Conservation (phyloP, 148 eudicot genomes). For the Vaccinium macrocarpon region DNA sequence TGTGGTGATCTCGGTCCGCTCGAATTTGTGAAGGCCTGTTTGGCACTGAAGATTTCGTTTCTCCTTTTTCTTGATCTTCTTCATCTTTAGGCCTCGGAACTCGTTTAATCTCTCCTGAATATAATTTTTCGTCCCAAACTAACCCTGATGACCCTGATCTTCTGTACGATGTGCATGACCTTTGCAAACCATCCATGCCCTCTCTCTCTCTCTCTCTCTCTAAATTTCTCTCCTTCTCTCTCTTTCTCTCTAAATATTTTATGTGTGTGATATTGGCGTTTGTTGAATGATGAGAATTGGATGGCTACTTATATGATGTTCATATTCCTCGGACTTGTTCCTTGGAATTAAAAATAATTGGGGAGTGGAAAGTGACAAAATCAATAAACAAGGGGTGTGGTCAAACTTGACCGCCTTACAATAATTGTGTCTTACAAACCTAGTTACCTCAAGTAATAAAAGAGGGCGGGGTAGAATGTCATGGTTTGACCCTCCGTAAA, state of each 20-base stretch:
- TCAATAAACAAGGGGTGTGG: neutral
- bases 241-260: neutral
- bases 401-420: neutral
- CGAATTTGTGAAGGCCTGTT: conserved; percentile 18
- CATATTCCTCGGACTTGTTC: neutral
- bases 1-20: conserved; percentile 27
- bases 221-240: conserved; percentile 2
- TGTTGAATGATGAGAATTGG: conserved; percentile 1
- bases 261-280: neutral
- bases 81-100: neutral
- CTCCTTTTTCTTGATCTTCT: conserved; percentile 13
- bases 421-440: too few relatives aligned
- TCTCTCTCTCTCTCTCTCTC: conserved; percentile 10
- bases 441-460: too few relatives aligned
- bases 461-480: too few relatives aligned
- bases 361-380: neutral
- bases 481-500: too few relatives aligned
- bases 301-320: neutral
- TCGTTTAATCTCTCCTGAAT: conserved; percentile 41
- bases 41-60: neutral
- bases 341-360: neutral
- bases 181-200: conserved; percentile 62
- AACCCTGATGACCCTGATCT: conserved; percentile 82
- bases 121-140: conserved; percentile 72
- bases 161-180: conserved; percentile 66